phyloP scores from a whole-genome alignment of 164 flowering plant species.

The grape (Vitis vinifera) region DNA sequence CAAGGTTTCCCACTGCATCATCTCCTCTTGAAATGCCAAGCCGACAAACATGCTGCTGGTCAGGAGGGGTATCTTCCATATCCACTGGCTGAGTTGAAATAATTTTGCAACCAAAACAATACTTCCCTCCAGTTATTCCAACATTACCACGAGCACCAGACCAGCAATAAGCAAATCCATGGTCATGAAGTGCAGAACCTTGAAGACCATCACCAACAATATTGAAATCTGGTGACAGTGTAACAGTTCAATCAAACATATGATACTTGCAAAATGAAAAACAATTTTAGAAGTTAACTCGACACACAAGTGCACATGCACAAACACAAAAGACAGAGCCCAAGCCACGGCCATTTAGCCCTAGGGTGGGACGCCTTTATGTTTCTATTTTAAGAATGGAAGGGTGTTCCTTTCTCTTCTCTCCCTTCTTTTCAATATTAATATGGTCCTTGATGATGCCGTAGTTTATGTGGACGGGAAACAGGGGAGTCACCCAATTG shows the following conservation, averaged over 20 bases:
- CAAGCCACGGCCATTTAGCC: no score
- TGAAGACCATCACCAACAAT: slow-evolving; percentile 47
- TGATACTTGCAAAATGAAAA: not conserved
- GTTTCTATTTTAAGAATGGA: no score
- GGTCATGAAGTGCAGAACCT: slow-evolving; percentile 48
- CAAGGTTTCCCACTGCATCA: slow-evolving; percentile 46
- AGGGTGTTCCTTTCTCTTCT: no score
- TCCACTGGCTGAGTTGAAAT: slow-evolving; percentile 48
- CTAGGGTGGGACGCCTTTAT: no score
- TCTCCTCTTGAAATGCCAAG: slow-evolving; percentile 66
- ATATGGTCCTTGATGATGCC: no score
- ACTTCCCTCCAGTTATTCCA: slow-evolving; percentile 63
- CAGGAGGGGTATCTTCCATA: slow-evolving; percentile 60
- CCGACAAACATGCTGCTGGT: slow-evolving; percentile 54
- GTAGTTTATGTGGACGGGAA: no score
- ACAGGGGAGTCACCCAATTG: no score
- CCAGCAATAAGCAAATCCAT: slow-evolving; percentile 77
- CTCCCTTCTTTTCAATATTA: no score
- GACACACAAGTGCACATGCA: no score
- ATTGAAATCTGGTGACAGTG: slow-evolving; percentile 46
- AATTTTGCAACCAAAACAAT: slow-evolving; percentile 62
- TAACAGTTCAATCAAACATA: not conserved
- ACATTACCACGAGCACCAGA: slow-evolving; percentile 64
- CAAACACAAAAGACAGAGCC: no score
- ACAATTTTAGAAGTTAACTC: not conserved